phyloP scores from a whole-genome alignment of 202 grass and related monocot species.

The Thinopyrum obtusiflorum region DNA sequence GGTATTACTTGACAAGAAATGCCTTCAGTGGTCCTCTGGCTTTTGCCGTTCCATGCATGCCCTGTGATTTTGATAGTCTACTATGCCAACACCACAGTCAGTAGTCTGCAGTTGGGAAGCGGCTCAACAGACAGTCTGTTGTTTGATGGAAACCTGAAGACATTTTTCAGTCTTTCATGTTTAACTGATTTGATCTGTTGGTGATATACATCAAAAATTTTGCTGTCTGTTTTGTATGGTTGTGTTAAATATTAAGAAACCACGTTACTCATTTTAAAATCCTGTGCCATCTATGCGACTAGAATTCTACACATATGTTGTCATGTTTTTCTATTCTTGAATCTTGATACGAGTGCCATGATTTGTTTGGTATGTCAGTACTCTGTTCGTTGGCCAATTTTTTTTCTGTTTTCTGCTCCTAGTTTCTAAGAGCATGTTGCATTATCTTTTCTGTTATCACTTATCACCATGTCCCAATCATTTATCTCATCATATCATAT shows the following conservation, averaged over 20 bases:
- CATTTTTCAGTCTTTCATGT: not conserved
- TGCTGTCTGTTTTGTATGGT: not conserved
- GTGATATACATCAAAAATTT: not conserved
- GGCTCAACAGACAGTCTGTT: not conserved
- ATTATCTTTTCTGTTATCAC: not conserved
- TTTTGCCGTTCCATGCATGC: not conserved
- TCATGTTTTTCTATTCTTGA: slow-evolving; percentile 21
- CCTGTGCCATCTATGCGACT: slow-evolving; percentile 5
- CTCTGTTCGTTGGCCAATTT: not conserved
- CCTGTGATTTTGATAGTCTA: slow-evolving; percentile 16
- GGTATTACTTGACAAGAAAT: not conserved
- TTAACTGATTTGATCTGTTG: not conserved
- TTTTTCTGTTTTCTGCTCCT: not conserved
- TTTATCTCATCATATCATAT: not conserved
- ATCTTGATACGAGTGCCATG: not conserved
- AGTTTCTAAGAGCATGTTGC: slow-evolving; percentile 1
- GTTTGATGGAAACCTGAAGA: not conserved
- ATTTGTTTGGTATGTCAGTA: not conserved
- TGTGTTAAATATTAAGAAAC: not conserved
- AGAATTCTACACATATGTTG: not conserved
- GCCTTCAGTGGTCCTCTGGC: not conserved
- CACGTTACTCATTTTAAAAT: not conserved
- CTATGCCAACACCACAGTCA: not conserved
- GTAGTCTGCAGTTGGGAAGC: not conserved
- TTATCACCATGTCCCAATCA: not conserved